Percentiles rank a stretch among this genome's conserved stretches.
phyloP scores from a whole-genome alignment of 176 grass and related monocot species.

The Secale cereale region DNA sequence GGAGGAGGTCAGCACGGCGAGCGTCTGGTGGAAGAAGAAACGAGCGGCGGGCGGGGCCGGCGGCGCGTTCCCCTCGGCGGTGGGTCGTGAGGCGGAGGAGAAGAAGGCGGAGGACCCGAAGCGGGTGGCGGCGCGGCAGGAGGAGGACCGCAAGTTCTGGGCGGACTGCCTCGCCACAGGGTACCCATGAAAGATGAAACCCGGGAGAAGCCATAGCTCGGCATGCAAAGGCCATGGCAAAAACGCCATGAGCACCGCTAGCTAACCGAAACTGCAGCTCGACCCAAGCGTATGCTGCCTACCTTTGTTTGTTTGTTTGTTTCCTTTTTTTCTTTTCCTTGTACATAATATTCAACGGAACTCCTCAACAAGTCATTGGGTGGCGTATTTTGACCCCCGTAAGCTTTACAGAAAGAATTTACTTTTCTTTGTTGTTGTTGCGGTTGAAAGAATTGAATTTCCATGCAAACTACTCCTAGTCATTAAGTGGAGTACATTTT shows the following conservation, averaged over 20 bases:
- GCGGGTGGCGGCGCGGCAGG: slow-evolving; percentile 28
- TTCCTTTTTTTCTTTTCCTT: not conserved
- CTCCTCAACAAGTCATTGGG: not conserved
- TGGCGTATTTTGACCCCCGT: not conserved
- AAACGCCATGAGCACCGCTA: not conserved
- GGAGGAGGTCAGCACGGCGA: not conserved
- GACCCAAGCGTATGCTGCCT: not conserved
- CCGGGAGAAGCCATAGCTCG: too few relatives aligned
- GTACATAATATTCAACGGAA: slow-evolving; percentile 1
- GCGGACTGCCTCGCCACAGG: slow-evolving; percentile 71
- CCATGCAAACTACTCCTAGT: too few relatives aligned
- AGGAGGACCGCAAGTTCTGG: slow-evolving; percentile 75
- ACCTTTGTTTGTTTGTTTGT: not conserved
- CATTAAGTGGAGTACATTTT: too few relatives aligned
- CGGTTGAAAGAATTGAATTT: too few relatives aligned
- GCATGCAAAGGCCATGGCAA: too few relatives aligned
- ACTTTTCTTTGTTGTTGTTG: too few relatives aligned
- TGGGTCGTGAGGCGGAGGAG: not conserved
- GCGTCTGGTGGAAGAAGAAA: slow-evolving; percentile 33
- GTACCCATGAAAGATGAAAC: slow-evolving; percentile 35
- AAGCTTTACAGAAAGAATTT: not conserved
- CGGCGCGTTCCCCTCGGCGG: not conserved
- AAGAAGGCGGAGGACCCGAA: slow-evolving; percentile 28
- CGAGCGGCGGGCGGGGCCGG: not conserved
- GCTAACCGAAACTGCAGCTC: too few relatives aligned